Evolutionary conservation across 2,329 filamentous ascomycete genomes (phyloP), one percentile per base, ranked within the genome.

Genomic region (Chrysosporium queenslandicum): DNA sequence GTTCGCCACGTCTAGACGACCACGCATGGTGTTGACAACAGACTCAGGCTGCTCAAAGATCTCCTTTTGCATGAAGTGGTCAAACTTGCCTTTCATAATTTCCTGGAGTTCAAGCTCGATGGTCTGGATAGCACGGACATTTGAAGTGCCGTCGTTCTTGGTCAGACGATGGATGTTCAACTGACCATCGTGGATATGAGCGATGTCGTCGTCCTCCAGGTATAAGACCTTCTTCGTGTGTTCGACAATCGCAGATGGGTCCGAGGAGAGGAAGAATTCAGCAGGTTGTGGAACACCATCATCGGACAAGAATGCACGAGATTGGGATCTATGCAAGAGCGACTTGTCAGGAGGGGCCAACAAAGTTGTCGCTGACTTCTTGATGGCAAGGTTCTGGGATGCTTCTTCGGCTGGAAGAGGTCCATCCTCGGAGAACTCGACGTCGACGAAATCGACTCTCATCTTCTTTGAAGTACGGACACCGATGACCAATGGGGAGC

Each of bases 1-100:
- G 78, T 96, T 94, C 64, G 82, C 85, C 55, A 86, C 78, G 71
- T 98, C 92, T 64, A 98, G 78, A 75, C 92, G 92, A 74, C 92
- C 92, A 82, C 92, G 88, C 92, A 98, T 98, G 61, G 92, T 96
- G 81, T 98, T 98, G 77, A 98, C 84, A 56, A 98, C 88, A 12
- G 92, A 98, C 75, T 98, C 92, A 66, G 92, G 92, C 78, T 98
- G 92, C 79, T 98, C 92, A 71, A 98, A 98, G 66, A 98, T 98
- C 73, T 98, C 92, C 82, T 98, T 98, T 72, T 98, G 92, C 92
- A 98, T 98, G 79, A 96, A 98, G 77, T 98, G 92, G 72, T 98
- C 92, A 74, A 97, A 98, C 70, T 92, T 94, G 73, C 92, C 92
- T 85, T 98, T 98, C 92, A 98, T 98, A 74, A 98, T 98, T 78